Evolutionary conservation across 257 asterid species (phyloP), one percentile per base, ranked within the genome.

Genomic region (Eucommia ulmoides): DNA sequence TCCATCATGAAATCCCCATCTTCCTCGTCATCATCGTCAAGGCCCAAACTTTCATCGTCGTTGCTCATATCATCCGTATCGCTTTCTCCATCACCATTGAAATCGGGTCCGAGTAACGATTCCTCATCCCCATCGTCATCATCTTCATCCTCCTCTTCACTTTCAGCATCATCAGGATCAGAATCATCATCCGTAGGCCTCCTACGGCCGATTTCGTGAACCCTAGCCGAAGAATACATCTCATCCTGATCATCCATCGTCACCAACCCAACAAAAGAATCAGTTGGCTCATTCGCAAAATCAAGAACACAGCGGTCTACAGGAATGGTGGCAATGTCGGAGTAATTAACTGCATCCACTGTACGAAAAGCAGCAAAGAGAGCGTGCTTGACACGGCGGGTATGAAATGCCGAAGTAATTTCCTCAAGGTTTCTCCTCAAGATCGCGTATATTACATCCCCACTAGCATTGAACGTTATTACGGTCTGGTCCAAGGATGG

Each of bases 341-440:
- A 73, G 64, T 91, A 91, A 58, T 75, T 82, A 51, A 91, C 92
- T 22, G 98, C 93, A 50, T 91, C 98, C 49, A 91, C 80, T 0
- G 98, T 91, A 50, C 98, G 94, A 58, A 91, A 91, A 42, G 98
- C 98, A 8, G 93, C 55, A 52, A 82, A 91, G n/a, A 91, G 84
- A 25, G 96, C 84, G 69, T 91, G 94, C 74, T 91, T 91, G 63
- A 75, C 74, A 33, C 98, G 88, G 12, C 94, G 94, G 18, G 70
- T 62, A 52, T 86, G 79, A 64, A 82, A 77, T 22, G 94, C 86
- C 2, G 94, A 80, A 41, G 78, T 73, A 7, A 86, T 93, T 8
- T 91, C 98, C 78, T 91, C 98, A 1, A 85, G 84, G 68, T 85
- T 89, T 66, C 98, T 78, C 79, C 96, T 76, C 25, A 85, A 74